Evolutionary conservation across 306 rosid species (phyloP), one percentile per base, ranked within the genome.

Genomic region (Corylus avellana): DNA sequence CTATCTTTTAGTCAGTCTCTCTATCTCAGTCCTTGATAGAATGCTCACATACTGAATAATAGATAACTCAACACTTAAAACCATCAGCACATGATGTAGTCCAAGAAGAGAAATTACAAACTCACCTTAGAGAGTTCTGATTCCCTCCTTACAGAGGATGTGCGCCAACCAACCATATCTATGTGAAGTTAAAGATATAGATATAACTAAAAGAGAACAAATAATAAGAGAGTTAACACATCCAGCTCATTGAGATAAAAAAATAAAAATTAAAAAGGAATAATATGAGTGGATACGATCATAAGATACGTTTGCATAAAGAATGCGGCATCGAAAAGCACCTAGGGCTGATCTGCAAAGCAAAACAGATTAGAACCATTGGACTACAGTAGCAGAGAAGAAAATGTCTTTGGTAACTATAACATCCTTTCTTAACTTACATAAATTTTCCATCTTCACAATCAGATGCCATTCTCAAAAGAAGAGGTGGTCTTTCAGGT

Each of bases 151-250:
- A 95, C 89, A 49, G 98, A 95, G 75, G 98, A 95, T 67, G 98
- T 95, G 78, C 98, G 97, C 98, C 98, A 95, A 71, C 98, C 98
- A 86, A 92, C 98, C 98, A 95, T 92, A 84, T 95, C 98, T 95
- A 82, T 72, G 39, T 71, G 25, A 78, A 75, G 87, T 81, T 85
- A 84, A 87, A 81, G 89, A 86, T 80, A 84, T 27, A 39, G 79
- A 78, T 50, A 79, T 74, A 56, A 51, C 50, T 66, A 76, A 71
- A 73, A 77, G 42, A 75, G 72, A 63, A 57, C 54, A 68, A 75
- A 79, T 12, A 51, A 80, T 63, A 46, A 67, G 56, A 79, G 68
- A 51, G 71, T 55, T 64, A 49, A 47, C 71, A 77, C 78, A 59
- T 75, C 75, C 73, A 77, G 53, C 55, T 35, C 7, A 57, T 29